Conservation (phyloP, 805 yeast genomes). For the Saturnispora diversa region DNA sequence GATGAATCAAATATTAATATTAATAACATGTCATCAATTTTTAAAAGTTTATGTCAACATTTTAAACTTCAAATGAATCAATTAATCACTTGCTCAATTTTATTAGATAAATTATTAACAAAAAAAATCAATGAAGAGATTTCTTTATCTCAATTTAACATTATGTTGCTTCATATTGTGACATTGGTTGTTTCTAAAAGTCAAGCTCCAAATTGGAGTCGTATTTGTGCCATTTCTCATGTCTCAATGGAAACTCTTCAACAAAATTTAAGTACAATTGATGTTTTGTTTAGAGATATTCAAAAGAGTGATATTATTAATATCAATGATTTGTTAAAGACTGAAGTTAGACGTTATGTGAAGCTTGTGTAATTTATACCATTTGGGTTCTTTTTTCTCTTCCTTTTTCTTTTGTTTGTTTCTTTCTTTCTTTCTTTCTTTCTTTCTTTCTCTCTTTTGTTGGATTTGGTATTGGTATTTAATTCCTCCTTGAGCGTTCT, state of each 20-base stretch:
- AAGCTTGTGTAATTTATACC: constrained; percentile 14
- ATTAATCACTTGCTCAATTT: background rate
- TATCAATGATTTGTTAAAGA: constrained; percentile 13
- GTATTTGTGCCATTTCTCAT: constrained; percentile 13
- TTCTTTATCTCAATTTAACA: background rate
- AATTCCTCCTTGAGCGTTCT: too few relatives aligned
- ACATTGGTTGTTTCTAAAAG: background rate
- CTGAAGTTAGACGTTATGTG: constrained; percentile 18
- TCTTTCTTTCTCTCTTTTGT: background rate
- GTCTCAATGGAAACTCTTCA: constrained; percentile 10
- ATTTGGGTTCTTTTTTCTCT: background rate
- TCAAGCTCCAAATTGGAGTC: background rate
- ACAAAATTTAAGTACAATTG: constrained; percentile 4
- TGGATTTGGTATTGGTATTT: too few relatives aligned
- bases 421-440: background rate
- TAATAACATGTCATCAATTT: background rate
- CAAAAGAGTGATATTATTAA: constrained; percentile 10
- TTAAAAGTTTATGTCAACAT: background rate
- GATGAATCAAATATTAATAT: background rate
- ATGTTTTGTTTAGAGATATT: constrained; percentile 5
- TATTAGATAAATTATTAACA: background rate
- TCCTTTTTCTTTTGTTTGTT: background rate
- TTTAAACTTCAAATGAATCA: background rate
- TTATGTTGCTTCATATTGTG: constrained; percentile 3
- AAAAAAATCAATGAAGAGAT: background rate